Evolutionary conservation across 2,329 filamentous ascomycete genomes (phyloP).

Genomic region (Ascochyta rabiei): DNA sequence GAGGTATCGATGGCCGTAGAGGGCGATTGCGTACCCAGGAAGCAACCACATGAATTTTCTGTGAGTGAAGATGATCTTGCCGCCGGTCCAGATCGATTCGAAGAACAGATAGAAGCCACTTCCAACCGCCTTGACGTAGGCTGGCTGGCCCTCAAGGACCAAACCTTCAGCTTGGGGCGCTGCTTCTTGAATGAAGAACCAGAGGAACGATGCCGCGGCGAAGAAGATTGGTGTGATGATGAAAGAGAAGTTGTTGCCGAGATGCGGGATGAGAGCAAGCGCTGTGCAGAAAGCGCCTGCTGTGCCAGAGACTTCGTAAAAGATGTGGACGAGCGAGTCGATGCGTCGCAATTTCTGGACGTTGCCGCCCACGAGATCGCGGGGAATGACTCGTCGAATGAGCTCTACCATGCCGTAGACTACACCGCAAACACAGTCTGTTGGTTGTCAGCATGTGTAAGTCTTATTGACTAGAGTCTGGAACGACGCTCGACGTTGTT

Average conservation of each 20-base stretch:
- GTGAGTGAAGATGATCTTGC: constrained; percentile 54
- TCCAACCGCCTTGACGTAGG: constrained; percentile 48
- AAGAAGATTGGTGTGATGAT: constrained; percentile 59
- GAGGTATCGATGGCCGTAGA: constrained; percentile 59
- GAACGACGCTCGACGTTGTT: neutral
- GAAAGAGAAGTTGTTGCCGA: constrained; percentile 60
- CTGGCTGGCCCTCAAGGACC: constrained; percentile 34
- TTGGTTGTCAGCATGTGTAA: constrained; percentile 11
- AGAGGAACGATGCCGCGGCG: constrained; percentile 48
- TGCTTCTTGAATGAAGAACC: constrained; percentile 56
- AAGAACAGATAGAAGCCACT: constrained; percentile 54
- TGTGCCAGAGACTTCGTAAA: constrained; percentile 58
- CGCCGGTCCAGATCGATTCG: constrained; percentile 56
- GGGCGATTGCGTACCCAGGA: constrained; percentile 56
- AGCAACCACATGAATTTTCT: constrained; percentile 59
- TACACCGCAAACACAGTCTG: constrained; percentile 35
- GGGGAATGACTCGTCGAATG: constrained; percentile 58
- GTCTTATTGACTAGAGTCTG: neutral
- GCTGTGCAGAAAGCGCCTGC: constrained; percentile 57
- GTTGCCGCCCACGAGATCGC: constrained; percentile 59
- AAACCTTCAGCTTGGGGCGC: constrained; percentile 36
- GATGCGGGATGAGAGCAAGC: constrained; percentile 56
- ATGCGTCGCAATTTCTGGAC: constrained; percentile 57
- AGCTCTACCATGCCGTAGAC: constrained; percentile 58
- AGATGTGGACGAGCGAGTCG: constrained; percentile 55